Conservation (phyloP, 352 stramenopile genomes). For the Phytophthora fragariae region DNA sequence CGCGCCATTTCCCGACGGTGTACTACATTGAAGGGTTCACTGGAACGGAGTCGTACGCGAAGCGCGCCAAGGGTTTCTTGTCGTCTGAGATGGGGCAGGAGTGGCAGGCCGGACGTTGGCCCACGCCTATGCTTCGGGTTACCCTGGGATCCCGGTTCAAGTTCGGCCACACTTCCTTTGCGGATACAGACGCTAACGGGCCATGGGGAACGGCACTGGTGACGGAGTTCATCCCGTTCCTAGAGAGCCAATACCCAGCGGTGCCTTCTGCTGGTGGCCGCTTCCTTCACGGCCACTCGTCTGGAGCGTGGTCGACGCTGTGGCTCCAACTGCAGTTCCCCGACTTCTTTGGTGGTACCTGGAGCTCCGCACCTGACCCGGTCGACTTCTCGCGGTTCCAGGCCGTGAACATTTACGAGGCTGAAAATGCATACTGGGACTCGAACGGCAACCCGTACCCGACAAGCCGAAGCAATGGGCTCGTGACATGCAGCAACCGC, state of each 20-base stretch:
- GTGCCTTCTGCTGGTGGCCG: constrained; percentile 45
- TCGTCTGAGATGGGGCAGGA: constrained; percentile 66
- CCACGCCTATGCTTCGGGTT: constrained; percentile 71
- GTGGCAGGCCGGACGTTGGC: constrained; percentile 67
- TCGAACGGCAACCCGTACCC: constrained; percentile 58
- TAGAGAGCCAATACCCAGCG: constrained; percentile 62
- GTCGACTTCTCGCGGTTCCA: constrained; percentile 80
- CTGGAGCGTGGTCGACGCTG: constrained; percentile 71
- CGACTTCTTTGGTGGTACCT: constrained; percentile 76
- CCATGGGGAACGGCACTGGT: constrained; percentile 76
- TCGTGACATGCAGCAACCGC: constrained; percentile 64
- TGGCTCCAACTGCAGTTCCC: constrained; percentile 83
- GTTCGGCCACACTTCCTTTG: constrained; percentile 82
- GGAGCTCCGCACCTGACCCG: constrained; percentile 76
- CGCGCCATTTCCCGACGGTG: constrained; percentile 57
- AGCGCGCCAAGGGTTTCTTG: constrained; percentile 68
- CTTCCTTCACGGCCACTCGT: constrained; percentile 80
- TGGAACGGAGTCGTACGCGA: constrained; percentile 67
- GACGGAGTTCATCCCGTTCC: constrained; percentile 71
- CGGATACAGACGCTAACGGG: constrained; percentile 68
- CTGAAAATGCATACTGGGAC: constrained; percentile 81
- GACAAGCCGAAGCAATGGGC: constrained; percentile 61
- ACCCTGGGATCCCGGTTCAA: constrained; percentile 78
- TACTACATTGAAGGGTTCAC: constrained; percentile 87
- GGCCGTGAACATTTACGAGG: constrained; percentile 75